Evolutionary conservation across 2,329 filamentous ascomycete genomes (phyloP).

Genomic region (Alternaria sp.): DNA sequence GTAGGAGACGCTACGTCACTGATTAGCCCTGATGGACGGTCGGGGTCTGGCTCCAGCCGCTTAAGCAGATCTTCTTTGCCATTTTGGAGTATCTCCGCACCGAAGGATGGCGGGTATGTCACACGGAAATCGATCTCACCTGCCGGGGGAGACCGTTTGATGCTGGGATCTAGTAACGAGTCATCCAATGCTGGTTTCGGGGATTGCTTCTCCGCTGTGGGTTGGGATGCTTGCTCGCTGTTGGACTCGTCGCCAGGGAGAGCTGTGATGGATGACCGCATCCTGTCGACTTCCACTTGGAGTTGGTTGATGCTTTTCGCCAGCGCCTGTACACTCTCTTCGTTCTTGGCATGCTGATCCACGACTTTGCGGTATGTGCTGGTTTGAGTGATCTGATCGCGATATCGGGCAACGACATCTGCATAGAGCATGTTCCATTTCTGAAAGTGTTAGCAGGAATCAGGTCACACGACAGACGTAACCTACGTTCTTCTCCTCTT

Average conservation of each 20-base stretch:
- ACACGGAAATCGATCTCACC: conserved; percentile 57
- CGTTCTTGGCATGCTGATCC: conserved; percentile 47
- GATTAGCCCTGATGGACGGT: conserved; percentile 48
- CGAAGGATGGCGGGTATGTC: conserved; percentile 56
- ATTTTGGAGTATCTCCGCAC: conserved; percentile 56
- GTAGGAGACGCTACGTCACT: conserved; percentile 48
- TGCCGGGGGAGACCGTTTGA: conserved; percentile 48
- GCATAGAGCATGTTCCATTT: conserved; percentile 52
- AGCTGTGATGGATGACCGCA: conserved; percentile 43
- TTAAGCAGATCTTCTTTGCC: conserved; percentile 60
- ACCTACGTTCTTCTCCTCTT: conserved; percentile 47
- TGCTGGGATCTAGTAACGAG: conserved; percentile 42
- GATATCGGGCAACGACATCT: conserved; percentile 48
- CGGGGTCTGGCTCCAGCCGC: conserved; percentile 55
- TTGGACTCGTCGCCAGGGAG: conserved; percentile 26
- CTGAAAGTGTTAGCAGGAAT: conserved; percentile 27
- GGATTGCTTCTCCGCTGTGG: conserved; percentile 25
- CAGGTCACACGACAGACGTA: not conserved
- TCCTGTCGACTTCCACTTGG: conserved; percentile 48
- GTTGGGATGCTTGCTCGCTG: conserved; percentile 18
- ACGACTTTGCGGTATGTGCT: conserved; percentile 45
- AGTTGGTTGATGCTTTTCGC: conserved; percentile 50
- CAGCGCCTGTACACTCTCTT: conserved; percentile 49
- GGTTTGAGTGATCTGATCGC: conserved; percentile 47
- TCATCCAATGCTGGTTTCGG: conserved; percentile 33